Evolutionary conservation across 1,139 yeast genomes (phyloP), one percentile per base, ranked within the genome.

Genomic region (Debaryomycetaceae sp.): DNA sequence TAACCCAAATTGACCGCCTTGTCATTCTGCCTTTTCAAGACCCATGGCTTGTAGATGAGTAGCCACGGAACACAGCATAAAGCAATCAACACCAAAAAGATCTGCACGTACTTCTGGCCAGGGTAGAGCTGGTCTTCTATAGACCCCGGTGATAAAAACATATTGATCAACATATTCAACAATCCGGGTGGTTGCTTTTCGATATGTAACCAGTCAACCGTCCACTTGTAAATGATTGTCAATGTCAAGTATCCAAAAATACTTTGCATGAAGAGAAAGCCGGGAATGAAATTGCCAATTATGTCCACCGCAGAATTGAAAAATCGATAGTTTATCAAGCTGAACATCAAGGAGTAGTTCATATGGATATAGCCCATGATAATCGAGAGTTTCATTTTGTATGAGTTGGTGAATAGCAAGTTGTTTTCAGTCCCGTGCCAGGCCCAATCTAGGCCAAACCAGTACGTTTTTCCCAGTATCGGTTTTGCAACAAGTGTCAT

Each of bases 341-440:
- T 85, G 55, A 86, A 86, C 59, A 78, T 61, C 48, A 83, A 78
- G 3, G 96, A 85, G 58, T 91, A 91, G 25, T 88, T 75, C 99
- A 91, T 91, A 57, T 91, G 99, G 25, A 75, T 69, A 54, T 83
- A 89, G 10, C 99, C 99, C 93, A 91, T 84, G 44, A 93, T 66
- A 38, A 91, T 83, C 2, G 97, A 88, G 39, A 91, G 64, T 53
- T 91, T 91, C 99, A 91, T 91, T 65, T 91, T 91, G 62, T 85
- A 89, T 2, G 97, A 88, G 58, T 91, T 91, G 30, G 95, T 78
- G 58, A 91, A 91, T 35, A 91, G 63, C 48, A 91, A 69, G 40
- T 82, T 83, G 58, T 93, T 93, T 39, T 91, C 97, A 23, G 97
- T 75, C 2, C 96, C 96, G 53, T 91, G 98, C 99, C 99, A 91